phyloP scores from a whole-genome alignment of 768 basidiomycete genomes.

The Boletus insuetus region DNA sequence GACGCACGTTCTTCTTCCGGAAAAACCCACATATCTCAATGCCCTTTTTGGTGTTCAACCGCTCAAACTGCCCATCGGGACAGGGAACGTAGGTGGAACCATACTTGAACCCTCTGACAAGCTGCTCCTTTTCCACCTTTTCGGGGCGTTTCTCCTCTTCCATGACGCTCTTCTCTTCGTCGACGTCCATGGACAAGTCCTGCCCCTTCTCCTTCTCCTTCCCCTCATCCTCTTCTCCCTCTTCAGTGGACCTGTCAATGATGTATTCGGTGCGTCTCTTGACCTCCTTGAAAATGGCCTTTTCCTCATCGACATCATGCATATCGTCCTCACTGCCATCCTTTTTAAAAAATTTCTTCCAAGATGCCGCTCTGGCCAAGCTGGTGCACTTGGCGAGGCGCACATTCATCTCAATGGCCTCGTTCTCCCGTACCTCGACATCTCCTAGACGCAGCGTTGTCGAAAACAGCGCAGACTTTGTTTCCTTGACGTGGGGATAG shows the following conservation, averaged over 20 bases:
- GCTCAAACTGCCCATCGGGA: slow-evolving; percentile 80
- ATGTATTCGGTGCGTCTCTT: slow-evolving; percentile 53
- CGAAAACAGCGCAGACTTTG: slow-evolving; percentile 63
- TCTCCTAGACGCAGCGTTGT: slow-evolving; percentile 80
- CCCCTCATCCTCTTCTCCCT: slow-evolving; percentile 27
- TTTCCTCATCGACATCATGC: slow-evolving; percentile 25
- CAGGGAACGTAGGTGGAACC: slow-evolving; percentile 86
- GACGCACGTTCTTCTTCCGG: slow-evolving; percentile 55
- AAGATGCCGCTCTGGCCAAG: slow-evolving; percentile 60
- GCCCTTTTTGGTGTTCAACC: slow-evolving; percentile 72
- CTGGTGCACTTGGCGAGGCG: slow-evolving; percentile 82
- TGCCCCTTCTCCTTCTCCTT: not conserved
- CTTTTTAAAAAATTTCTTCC: slow-evolving; percentile 57
- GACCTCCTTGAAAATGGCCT: slow-evolving; percentile 38
- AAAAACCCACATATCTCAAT: slow-evolving; percentile 91
- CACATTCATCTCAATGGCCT: slow-evolving; percentile 72
- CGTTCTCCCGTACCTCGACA: slow-evolving; percentile 56
- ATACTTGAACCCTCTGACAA: slow-evolving; percentile 83
- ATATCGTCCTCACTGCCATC: slow-evolving; percentile 28
- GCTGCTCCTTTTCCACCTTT: slow-evolving; percentile 74
- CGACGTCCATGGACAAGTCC: slow-evolving; percentile 21
- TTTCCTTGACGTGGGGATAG: slow-evolving; percentile 60
- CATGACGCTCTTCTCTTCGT: slow-evolving; percentile 33
- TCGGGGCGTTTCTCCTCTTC: slow-evolving; percentile 40
- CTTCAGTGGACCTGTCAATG: slow-evolving; percentile 45